Base-by-base conservation (phyloP, 805 yeast species). In the Nakazawaea ishiwadae region DNA sequence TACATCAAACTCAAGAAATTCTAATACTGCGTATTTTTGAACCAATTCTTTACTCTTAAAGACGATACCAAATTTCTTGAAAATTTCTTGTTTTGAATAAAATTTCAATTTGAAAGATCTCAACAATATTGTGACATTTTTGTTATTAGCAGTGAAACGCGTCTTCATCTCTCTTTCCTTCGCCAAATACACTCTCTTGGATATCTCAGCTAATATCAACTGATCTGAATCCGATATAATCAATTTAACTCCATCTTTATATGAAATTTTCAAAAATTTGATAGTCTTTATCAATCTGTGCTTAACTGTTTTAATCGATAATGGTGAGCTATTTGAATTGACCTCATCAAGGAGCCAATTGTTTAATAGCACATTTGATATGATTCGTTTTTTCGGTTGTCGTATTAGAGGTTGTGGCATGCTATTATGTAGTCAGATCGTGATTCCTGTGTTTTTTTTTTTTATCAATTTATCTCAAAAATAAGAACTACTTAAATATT, bases 61-160 rank as follows among this genome's bases (percentile, higher is more conserved):
- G 24, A 33, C 19, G 14, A 34, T n/a, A 15, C 44, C 45, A 35
- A 42, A 44, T 14, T 37, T 27, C 12, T 40, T 40, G 28, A 47
- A 45, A 49, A 41, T 23, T 46, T 51, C 23, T 14, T 19, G 18
- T 31, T 41, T 39, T 39, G 51, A 17, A 52, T 44, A 42, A 62
- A 65, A 31, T 49, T 48, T 17, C 61, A 54, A 19, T 17, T 51
- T 49, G 7, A 66, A 66, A n/a, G 51, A 29, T 3, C 49, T 54
- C 17, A 69, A 44, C 5, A 54, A 31, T 15, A 69, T 49, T 16
- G 59, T 46, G 23, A 53, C 47, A 29, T 63, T 54, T 18, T 44
- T 34, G 0, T 68, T 60, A 24, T 54, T 44, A 38, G 48, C 58
- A 1, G 75, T 67, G 28, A 69, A 53, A 18, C 72, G 47, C 35